Conservation (phyloP, 1,284 basidiomycete genomes). For the Cryptococcus maquisensis region DNA sequence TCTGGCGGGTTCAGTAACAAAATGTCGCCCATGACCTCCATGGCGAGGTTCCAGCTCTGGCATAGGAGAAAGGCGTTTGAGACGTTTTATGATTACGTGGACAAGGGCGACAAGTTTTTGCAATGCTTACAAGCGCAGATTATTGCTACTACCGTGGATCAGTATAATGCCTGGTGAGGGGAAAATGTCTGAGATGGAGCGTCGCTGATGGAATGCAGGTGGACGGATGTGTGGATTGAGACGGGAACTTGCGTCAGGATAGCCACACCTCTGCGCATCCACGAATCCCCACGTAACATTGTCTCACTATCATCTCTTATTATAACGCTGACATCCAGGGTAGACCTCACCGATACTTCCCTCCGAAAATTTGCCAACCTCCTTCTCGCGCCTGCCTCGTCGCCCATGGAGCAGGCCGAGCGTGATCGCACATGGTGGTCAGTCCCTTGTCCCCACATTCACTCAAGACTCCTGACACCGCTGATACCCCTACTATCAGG, state of each 20-base stretch:
- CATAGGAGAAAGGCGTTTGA: conserved; percentile 38
- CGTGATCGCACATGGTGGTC: conserved; percentile 41
- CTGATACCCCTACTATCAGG: conserved; percentile 11
- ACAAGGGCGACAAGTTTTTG: conserved; percentile 26
- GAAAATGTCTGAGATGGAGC: not conserved
- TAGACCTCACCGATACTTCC: conserved; percentile 13
- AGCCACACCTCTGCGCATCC: conserved; percentile 28
- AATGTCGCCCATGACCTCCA: conserved; percentile 8
- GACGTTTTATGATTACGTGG: conserved; percentile 18
- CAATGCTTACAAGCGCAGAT: conserved; percentile 32
- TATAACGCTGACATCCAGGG: not conserved
- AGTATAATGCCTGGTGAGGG: conserved; percentile 32
- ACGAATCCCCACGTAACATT: conserved; percentile 29
- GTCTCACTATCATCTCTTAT: not conserved
- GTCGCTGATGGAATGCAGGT: conserved; percentile 6
- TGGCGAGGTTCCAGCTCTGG: conserved; percentile 42
- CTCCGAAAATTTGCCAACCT: conserved; percentile 6
- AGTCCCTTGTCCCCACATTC: conserved; percentile 1
- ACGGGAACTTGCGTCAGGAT: conserved; percentile 28
- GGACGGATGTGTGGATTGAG: conserved; percentile 42
- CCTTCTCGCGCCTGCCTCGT: conserved; percentile 15
- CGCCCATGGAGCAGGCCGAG: conserved; percentile 31
- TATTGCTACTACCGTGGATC: conserved; percentile 29
- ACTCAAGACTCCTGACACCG: not conserved
- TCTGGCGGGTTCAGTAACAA: not conserved